Conservation (phyloP, 768 basidiomycete genomes). For the Pulveroboletus sp. region DNA sequence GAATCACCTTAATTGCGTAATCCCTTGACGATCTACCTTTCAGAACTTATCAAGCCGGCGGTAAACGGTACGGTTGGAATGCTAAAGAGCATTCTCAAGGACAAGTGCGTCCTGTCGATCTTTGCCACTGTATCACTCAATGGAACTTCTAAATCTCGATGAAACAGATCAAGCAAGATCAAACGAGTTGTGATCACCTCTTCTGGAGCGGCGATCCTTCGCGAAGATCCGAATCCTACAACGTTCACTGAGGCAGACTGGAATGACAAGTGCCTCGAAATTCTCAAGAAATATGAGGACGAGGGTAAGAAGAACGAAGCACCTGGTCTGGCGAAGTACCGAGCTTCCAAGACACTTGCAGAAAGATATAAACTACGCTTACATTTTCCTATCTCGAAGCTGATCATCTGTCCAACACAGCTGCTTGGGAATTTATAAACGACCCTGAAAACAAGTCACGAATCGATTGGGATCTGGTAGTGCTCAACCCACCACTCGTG, state of each 20-base stretch:
- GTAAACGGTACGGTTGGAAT: slow-evolving; percentile 67
- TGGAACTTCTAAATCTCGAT: background rate
- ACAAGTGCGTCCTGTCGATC: slow-evolving; percentile 36
- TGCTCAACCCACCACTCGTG: slow-evolving; percentile 40
- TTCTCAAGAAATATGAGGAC: slow-evolving; percentile 43
- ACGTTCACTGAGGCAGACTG: slow-evolving; percentile 55
- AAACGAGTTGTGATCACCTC: slow-evolving; percentile 71
- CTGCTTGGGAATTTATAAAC: slow-evolving; percentile 49
- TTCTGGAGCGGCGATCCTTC: slow-evolving; percentile 51
- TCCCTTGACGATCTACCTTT: background rate
- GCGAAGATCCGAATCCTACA: slow-evolving; percentile 18
- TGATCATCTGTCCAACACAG: slow-evolving; percentile 16
- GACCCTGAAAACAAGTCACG: slow-evolving; percentile 26
- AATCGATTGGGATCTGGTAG: slow-evolving; percentile 38
- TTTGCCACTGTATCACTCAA: background rate
- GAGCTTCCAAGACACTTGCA: slow-evolving; percentile 62
- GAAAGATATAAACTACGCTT: slow-evolving; percentile 44
- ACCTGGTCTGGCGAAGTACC: slow-evolving; percentile 40
- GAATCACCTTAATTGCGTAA: background rate
- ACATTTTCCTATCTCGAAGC: background rate
- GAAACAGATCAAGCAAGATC: slow-evolving; percentile 38
- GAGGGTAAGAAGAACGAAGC: slow-evolving; percentile 45
- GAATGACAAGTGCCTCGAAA: slow-evolving; percentile 47
- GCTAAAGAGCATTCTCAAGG: slow-evolving; percentile 54
- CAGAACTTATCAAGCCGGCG: slow-evolving; percentile 69